Base-by-base conservation (phyloP, 495 filamentous ascomycete genomes). In the Astrocystis sublimbata region DNA sequence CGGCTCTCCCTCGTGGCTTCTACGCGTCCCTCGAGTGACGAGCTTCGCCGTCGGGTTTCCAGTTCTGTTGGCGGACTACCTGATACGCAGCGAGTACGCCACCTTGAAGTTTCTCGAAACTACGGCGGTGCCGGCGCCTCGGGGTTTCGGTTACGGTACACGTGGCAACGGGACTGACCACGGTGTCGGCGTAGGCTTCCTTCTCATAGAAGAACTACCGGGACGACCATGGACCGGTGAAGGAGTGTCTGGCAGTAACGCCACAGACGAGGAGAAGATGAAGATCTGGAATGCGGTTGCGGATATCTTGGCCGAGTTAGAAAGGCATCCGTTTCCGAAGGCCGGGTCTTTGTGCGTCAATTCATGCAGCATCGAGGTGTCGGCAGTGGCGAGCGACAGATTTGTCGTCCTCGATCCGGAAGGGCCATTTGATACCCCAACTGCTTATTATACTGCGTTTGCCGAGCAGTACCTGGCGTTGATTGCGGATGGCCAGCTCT, bases 241-340 rank as follows among this genome's bases (percentile, higher is more conserved):
- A 49, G 55, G 55, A 36, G 52, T 55, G 10, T 55, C 52, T 40
- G 38, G 47, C 47, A 52, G 35, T 17, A 35, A 59, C 6, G 56
- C 56, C 8, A 47, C 56, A 13, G 23, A 21, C 17, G 46, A 68
- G 46, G 66, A 75, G 21, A 73, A 65, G 51, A 42, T 38, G 21
- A 75, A 71, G 53, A 43, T 78, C 12, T 61, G 66, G 55, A 55
- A 30, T 50, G 69, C 75, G 47, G 61, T 74, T 35, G 73, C 71
- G 28, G 75, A 78, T 45, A 67, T 73, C 46, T 75, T 73, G 23
- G 65, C 69, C 4, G 69, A 75, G 46, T 43, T 77, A 35, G 40
- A 70, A 12, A 58, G 33, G 17, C 60, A 64, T 41, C 68, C 72
- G 5, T 73, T 68, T 41, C 51, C 60, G 30, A 54, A 58, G 42